Percentiles rank a stretch among this genome's conserved stretches.
Conservation (phyloP, 1,284 basidiomycete genomes). For the Ceratobasidium sp. region DNA sequence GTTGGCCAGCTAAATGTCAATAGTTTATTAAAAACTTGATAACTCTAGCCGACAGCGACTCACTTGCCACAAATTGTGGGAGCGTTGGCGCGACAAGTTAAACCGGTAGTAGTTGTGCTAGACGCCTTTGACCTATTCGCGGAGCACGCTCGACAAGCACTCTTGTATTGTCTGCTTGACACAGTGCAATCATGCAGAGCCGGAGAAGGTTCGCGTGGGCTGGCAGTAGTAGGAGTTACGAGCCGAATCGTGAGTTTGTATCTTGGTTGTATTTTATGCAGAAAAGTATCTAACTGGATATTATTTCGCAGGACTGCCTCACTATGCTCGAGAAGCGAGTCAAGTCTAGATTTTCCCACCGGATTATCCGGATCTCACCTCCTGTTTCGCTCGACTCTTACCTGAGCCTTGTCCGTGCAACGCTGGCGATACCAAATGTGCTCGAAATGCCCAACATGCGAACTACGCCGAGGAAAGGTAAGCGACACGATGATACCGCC, state of each 20-base stretch:
- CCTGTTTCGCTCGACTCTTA: slow-evolving; percentile 56
- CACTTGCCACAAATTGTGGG: slow-evolving; percentile 83
- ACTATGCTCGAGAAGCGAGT: slow-evolving; percentile 91
- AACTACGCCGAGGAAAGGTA: slow-evolving; percentile 26
- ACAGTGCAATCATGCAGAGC: slow-evolving; percentile 72
- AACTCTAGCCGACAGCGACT: slow-evolving; percentile 63
- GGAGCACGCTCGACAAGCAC: slow-evolving; percentile 82
- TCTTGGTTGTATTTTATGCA: neutral
- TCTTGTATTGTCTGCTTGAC: slow-evolving; percentile 89
- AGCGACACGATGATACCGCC: slow-evolving; percentile 41
- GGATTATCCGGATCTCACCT: slow-evolving; percentile 78
- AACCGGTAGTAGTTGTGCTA: slow-evolving; percentile 80
- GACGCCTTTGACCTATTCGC: slow-evolving; percentile 93
- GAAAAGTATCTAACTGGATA: neutral
- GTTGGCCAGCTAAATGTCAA: slow-evolving; percentile 5
- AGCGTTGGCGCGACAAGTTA: slow-evolving; percentile 73
- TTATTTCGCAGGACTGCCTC: slow-evolving; percentile 69
- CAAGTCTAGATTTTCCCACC: slow-evolving; percentile 92
- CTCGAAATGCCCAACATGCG: neutral
- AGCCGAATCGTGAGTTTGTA: slow-evolving; percentile 63
- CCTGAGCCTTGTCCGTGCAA: slow-evolving; percentile 3
- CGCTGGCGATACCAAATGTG: neutral
- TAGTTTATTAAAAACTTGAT: neutral
- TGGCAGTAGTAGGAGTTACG: slow-evolving; percentile 84
- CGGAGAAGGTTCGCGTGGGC: slow-evolving; percentile 61